phyloP scores from a whole-genome alignment of 2,329 filamentous ascomycete species.

The Penicillium sp. region DNA sequence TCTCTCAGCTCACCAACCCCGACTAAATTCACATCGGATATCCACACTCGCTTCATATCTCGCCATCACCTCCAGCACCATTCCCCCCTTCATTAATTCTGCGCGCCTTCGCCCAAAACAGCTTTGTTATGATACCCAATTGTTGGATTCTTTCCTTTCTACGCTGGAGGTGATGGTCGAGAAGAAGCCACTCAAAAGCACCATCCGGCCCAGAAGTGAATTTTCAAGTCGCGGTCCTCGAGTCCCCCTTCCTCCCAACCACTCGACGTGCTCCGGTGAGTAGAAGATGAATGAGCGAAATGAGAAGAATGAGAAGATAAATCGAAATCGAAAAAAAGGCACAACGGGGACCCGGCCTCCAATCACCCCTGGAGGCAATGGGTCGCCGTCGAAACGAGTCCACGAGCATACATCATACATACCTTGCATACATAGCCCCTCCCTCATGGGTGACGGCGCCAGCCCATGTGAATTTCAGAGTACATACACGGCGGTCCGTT shows the following conservation, averaged over 20 bases:
- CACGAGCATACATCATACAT: constrained; percentile 23
- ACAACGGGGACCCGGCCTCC: constrained; percentile 6
- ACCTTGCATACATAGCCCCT: constrained; percentile 27
- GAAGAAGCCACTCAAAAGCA: constrained; percentile 11
- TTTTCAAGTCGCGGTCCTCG: background rate
- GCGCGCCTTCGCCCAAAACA: constrained; percentile 39
- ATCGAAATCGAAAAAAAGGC: constrained; percentile 17
- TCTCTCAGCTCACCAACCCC: constrained; percentile 42
- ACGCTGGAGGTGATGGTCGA: constrained; percentile 20
- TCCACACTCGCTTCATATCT: constrained; percentile 17
- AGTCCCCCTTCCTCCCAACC: constrained; percentile 7
- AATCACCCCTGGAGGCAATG: constrained; percentile 18
- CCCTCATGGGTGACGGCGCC: constrained; percentile 8
- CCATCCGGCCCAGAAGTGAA: constrained; percentile 6
- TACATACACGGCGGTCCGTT: constrained; percentile 11
- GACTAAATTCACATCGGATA: constrained; percentile 34
- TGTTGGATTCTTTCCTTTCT: constrained; percentile 37
- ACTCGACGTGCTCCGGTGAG: constrained; percentile 6
- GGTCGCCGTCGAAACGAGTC: constrained; percentile 20
- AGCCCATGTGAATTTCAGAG: constrained; percentile 7
- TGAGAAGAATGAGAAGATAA: constrained; percentile 3
- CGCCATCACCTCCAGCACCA: constrained; percentile 21
- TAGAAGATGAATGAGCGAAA: background rate
- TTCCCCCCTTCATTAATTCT: constrained; percentile 36
- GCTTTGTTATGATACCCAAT: constrained; percentile 50